These are phyloP conservation scores for Arxiozyma heterogenica DNA, from an alignment of 1,139 yeast species.

Conservation along the genomic window DNA sequence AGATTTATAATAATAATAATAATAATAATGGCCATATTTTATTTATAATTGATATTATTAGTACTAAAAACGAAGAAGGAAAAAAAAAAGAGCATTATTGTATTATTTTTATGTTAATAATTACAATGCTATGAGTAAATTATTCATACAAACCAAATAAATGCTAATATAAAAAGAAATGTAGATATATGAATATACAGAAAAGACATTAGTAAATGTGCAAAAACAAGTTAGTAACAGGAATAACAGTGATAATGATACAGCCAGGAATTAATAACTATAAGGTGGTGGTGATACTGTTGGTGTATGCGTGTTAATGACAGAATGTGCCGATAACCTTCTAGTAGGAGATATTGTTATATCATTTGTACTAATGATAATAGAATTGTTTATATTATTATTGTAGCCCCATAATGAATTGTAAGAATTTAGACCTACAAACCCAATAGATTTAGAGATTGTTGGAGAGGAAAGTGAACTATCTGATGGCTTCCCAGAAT, in stretches of 20 bases:
- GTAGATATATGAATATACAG: no score
- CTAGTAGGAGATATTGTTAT: not conserved
- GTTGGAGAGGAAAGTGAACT: not conserved
- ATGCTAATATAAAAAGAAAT: no score
- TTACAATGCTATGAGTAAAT: no score
- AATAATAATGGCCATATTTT: no score
- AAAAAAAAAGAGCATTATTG: no score
- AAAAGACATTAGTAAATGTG: no score
- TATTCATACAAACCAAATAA: no score
- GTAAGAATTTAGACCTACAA: conserved; percentile 1
- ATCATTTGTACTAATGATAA: not conserved
- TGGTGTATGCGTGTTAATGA: conserved; percentile 1
- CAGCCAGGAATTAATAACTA: not conserved
- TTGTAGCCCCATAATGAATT: conserved; percentile 3
- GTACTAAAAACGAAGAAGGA: no score
- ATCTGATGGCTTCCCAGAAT: not conserved
- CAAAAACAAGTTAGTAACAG: not conserved
- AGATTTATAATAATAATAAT: no score
- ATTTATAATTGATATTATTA: no score
- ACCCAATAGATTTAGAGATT: not conserved
- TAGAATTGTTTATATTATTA: not conserved
- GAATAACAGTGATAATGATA: not conserved
- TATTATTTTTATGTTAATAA: no score
- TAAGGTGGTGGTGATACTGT: conserved; percentile 11
- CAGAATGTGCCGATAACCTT: not conserved